Evolutionary conservation across 768 basidiomycete genomes (phyloP), one percentile per base, ranked within the genome.

Genomic region (Cubamyces sp.): DNA sequence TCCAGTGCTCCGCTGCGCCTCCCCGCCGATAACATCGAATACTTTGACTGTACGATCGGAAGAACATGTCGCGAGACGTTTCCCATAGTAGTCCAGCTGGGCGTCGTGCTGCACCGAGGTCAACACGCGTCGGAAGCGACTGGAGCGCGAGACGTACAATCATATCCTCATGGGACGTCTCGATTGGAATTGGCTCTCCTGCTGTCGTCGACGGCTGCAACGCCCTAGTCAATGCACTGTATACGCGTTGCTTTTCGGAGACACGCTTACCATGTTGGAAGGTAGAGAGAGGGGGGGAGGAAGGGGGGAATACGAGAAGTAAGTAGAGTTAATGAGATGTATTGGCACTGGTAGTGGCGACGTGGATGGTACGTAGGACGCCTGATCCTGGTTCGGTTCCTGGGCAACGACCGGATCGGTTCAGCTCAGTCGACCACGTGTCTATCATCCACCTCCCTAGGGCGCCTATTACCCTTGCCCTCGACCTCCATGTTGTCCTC

Each of bases 131-230:
- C 46, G 3, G 11, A 46, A 11, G 61, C 54, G 41, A 41, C 49
- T 4, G 37, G 16, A 39, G 53, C 56, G 55, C 56, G 43, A 46
- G 26, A 66, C 93, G 65, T 76, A 97, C 96, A 67, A 98, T 98
- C 94, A 98, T 97, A 77, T 98, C 97, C 75, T 96, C 94, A 74
- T 99, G 96, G 16, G 90, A 87, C 1, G 96, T 98, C 76, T 99
- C 96, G 51, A 99, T 90, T 57, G 87, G 91, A 60, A 91, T 83
- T 19, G 90, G 88, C 65, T 66, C 67, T 37, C 60, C 64, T 21
- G 60, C 62, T 43, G 67, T 62, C 8, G 67, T 56, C 34, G 67
- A 64, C 49, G 62, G 59, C 67, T 68, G 39, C 41, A 8, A 21
- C 28, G n/a, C 7, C 21, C 1, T 50, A 19, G 52, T 40, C 11